Evolutionary conservation across 768 basidiomycete genomes (phyloP).

Genomic region (Kwoniella pini): DNA sequence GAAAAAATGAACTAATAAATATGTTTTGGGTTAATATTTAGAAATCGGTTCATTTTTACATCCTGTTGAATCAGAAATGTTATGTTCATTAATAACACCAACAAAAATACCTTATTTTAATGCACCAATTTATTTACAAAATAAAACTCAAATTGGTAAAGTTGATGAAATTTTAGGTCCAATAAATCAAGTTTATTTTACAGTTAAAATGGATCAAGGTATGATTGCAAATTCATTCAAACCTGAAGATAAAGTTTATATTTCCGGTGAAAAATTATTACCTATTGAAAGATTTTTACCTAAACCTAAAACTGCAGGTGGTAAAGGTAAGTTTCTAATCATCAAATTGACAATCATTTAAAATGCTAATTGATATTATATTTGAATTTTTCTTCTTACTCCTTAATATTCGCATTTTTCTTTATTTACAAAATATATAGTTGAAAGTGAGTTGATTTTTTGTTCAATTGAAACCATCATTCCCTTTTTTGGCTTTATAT

Average conservation of each 20-base stretch:
- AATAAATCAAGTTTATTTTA: constrained; percentile 97
- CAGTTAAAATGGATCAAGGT: constrained; percentile 93
- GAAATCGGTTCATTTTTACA: constrained; percentile 92
- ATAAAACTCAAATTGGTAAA: constrained; percentile 61
- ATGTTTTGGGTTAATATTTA: too few relatives aligned
- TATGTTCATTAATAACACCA: constrained; percentile 78
- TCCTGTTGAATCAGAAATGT: constrained; percentile 97
- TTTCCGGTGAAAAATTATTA: constrained; percentile 92
- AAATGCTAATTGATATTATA: too few relatives aligned
- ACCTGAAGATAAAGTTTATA: constrained; percentile 97
- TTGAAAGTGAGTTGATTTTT: constrained; percentile 26
- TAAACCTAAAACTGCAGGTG: constrained; percentile 83
- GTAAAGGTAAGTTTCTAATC: constrained; percentile 56
- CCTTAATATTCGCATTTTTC: neutral
- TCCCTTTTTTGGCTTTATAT: neutral
- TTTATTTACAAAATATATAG: constrained; percentile 21
- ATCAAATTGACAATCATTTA: too few relatives aligned
- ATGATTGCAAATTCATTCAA: constrained; percentile 95
- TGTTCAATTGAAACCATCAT: neutral
- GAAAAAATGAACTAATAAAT: too few relatives aligned
- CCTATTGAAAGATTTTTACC: constrained; percentile 96
- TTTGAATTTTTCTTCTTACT: too few relatives aligned
- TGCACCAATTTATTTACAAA: constrained; percentile 22
- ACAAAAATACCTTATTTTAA: constrained; percentile 99
- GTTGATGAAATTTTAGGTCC: constrained; percentile 99